Conservation (phyloP, 768 basidiomycete species). For the Russula lepida region DNA sequence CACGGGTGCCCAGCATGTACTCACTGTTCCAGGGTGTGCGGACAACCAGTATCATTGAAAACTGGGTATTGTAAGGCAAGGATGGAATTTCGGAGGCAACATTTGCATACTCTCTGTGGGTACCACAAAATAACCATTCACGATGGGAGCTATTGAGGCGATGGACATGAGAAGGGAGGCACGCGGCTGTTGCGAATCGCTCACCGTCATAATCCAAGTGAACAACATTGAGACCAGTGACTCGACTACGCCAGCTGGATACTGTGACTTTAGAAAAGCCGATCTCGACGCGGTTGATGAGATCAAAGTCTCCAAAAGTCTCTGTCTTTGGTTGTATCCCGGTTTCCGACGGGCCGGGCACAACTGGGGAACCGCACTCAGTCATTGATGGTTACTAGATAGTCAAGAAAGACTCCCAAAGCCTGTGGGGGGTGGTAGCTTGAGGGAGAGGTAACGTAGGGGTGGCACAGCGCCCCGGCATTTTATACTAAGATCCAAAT, state of each 20-base stretch:
- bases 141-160: slow-evolving; percentile 57
- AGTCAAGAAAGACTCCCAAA: too few relatives aligned
- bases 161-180: slow-evolving; percentile 2
- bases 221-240: slow-evolving; percentile 82
- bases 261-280: slow-evolving; percentile 74
- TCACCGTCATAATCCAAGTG: slow-evolving; percentile 86
- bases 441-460: too few relatives aligned
- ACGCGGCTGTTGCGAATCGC: slow-evolving; percentile 10
- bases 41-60: slow-evolving; percentile 90
- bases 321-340: too few relatives aligned
- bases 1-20: slow-evolving; percentile 24
- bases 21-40: slow-evolving; percentile 94
- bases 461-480: too few relatives aligned
- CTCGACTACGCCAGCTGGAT: slow-evolving; percentile 82
- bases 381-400: too few relatives aligned
- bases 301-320: slow-evolving; percentile 72
- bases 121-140: slow-evolving; percentile 87
- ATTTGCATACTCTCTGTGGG: slow-evolving; percentile 72
- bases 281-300: slow-evolving; percentile 65
- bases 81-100: background rate
- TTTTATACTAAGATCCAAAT: too few relatives aligned
- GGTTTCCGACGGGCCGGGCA: too few relatives aligned
- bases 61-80: slow-evolving; percentile 37
- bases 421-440: too few relatives aligned
- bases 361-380: too few relatives aligned